Evolutionary conservation across 805 yeast species (phyloP), one percentile per base, ranked within the genome.

Genomic region (Candida lessepsii): DNA sequence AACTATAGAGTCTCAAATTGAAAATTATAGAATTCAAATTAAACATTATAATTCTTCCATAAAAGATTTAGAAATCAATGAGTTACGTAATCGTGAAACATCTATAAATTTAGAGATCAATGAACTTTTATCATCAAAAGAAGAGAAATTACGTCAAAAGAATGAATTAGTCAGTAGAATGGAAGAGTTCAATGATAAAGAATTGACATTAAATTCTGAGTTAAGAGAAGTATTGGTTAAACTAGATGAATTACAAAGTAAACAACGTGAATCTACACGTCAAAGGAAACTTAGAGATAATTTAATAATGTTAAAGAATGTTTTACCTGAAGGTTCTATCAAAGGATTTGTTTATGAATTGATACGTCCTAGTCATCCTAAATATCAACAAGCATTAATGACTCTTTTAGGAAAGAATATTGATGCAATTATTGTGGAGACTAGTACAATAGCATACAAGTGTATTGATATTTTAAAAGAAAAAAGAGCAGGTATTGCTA

Each of bases 391-490:
- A 5, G 95, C 96, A 0, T 73, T 89, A 26, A 76, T 84, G 23
- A 83, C 91, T 0, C 76, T 85, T 5, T 65, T 93, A 20, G 98
- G 97, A 7, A 75, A 77, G 43, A 75, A 85, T 52, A 76, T 82
- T 51, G 96, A 93, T 59, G 76, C 96, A 0, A 76, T 93, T 13
- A 74, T 93, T 14, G 99, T 93, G 5, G 95, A 88, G 50, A 74
- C 74, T 19, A 65, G 80, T 5, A 58, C 77, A 8, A 73, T 81
- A 16, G 95, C 95, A 0, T 76, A 80, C 42, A 80, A 80, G 45
- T 86, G 95, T 57, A 84, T 93, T 46, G 77, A 79, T 7, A 83
- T 83, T 41, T 66, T 91, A 57, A 86, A 88, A 52, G 90, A 86
- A 48, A 91, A 91, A 56, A 74, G 96, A 48, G 70, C 83, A 9